Evolutionary conservation across 305 asterid genomes (phyloP).

Genomic region (Nicotiana rustica): DNA sequence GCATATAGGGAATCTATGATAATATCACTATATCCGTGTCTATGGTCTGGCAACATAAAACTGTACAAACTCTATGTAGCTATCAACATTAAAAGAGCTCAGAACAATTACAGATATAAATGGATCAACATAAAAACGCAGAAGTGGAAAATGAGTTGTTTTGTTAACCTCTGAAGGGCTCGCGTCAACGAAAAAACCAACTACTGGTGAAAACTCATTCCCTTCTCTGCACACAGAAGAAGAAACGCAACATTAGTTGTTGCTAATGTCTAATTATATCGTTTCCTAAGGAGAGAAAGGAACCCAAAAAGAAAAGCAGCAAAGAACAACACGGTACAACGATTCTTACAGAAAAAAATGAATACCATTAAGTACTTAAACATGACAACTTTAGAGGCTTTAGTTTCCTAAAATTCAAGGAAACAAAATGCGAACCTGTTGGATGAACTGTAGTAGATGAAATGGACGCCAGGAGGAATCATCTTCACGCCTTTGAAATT

Average conservation of each 20-base stretch:
- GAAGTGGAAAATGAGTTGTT: conserved; percentile 27
- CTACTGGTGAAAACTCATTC: conserved; percentile 73
- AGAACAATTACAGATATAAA: not conserved
- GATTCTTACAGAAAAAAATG: not conserved
- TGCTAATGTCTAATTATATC: not conserved
- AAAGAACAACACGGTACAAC: not conserved
- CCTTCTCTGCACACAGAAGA: conserved; percentile 67
- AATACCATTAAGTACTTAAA: not conserved
- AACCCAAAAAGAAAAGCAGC: not conserved
- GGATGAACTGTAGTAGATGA: conserved; percentile 72
- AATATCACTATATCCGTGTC: not conserved
- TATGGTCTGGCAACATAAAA: conserved; percentile 21
- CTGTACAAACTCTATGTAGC: conserved; percentile 13
- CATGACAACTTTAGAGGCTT: not conserved
- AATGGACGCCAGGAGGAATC: conserved; percentile 95
- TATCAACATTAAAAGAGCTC: conserved; percentile 10
- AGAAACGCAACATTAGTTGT: not conserved
- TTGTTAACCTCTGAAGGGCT: conserved; percentile 71
- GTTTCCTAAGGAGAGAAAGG: not conserved
- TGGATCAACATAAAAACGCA: conserved; percentile 25
- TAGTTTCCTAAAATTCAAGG: not conserved
- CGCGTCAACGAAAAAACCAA: conserved; percentile 69
- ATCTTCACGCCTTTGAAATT: conserved; percentile 88
- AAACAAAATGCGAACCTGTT: conserved; percentile 54
- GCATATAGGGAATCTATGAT: not conserved